Evolutionary conservation across 169 alveolate genomes (phyloP), one percentile per base, ranked within the genome.

Genomic region (Plasmodium gaboni): DNA sequence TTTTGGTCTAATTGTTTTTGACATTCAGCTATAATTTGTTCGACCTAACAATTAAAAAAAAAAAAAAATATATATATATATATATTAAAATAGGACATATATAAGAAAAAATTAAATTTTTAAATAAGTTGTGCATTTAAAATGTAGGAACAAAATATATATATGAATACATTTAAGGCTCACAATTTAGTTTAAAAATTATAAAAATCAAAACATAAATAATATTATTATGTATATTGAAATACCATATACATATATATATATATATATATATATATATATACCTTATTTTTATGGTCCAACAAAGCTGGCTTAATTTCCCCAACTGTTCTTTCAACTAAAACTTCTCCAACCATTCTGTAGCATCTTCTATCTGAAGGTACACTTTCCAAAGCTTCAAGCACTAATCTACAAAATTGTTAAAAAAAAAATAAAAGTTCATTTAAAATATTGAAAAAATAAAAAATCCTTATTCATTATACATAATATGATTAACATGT

Each of bases 331-430:
- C 97, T 94, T 86, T 97, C 98, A 10, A 97, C 98, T 74, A 97
- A 93, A 15, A 97, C 98, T 22, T 96, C 96, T 9, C 98, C 98
- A 57, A 96, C 93, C 83, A 96, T 95, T 78, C 98, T 94, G 69
- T 93, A 97, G 72, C 98, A 96, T 70, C 98, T 74, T 53, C 98
- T 90, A 50, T 95, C 96, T 5, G 94, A 91, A 9, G 96, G 96
- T 17, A 95, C 94, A 76, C 95, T 92, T 61, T 88, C 95, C 63
- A 95, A 88, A 19, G 97, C 97, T 73, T 97, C 95, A 53, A 97
- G 76, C 26, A 97, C 98, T 51, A 97, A 92, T 63, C 97, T 95
- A 73, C 57, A 46, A 17, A 22, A 59, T 50, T 42, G 32, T 55
- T 61, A 50, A 38, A 59, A 57, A 67, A 46, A 46, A 48, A 65